Conservation (phyloP, 768 basidiomycete genomes). For the Trametes cingulata region DNA sequence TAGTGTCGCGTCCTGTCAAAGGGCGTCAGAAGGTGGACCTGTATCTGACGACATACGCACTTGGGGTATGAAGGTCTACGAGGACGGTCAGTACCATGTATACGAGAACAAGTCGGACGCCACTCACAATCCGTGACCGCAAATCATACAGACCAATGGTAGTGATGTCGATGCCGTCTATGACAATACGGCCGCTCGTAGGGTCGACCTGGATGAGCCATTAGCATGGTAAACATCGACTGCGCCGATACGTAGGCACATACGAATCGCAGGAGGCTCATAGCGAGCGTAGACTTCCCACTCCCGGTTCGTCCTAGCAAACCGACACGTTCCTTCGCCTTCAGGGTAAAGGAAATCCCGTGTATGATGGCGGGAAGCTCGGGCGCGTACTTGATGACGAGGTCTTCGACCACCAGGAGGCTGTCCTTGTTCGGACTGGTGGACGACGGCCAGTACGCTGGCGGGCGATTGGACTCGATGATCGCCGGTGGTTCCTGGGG, state of each 20-base stretch:
- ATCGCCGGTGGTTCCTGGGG: conserved; percentile 83
- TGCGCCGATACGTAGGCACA: conserved; percentile 28
- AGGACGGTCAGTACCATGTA: neutral
- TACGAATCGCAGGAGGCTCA: conserved; percentile 83
- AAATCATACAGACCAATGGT: conserved; percentile 84
- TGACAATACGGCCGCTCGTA: conserved; percentile 66
- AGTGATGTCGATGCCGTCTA: conserved; percentile 91
- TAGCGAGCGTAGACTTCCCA: conserved; percentile 82
- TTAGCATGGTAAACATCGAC: neutral
- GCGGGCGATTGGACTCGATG: conserved; percentile 73
- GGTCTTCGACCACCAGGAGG: conserved; percentile 69
- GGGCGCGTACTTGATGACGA: conserved; percentile 80
- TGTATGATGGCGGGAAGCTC: conserved; percentile 82
- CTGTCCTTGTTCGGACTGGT: conserved; percentile 48
- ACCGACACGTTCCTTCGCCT: conserved; percentile 73
- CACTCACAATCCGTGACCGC: conserved; percentile 65
- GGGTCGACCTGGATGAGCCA: conserved; percentile 61
- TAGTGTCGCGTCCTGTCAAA: conserved; percentile 61
- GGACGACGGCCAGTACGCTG: conserved; percentile 92
- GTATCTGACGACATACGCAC: conserved; percentile 8
- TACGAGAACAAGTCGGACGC: neutral
- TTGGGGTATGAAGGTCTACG: conserved; percentile 78
- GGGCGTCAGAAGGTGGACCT: neutral
- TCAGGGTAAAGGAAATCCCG: conserved; percentile 70
- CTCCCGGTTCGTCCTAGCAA: conserved; percentile 82